Base-by-base conservation (phyloP, 129 eudicot genomes). In the Dittrichia graveolens region DNA sequence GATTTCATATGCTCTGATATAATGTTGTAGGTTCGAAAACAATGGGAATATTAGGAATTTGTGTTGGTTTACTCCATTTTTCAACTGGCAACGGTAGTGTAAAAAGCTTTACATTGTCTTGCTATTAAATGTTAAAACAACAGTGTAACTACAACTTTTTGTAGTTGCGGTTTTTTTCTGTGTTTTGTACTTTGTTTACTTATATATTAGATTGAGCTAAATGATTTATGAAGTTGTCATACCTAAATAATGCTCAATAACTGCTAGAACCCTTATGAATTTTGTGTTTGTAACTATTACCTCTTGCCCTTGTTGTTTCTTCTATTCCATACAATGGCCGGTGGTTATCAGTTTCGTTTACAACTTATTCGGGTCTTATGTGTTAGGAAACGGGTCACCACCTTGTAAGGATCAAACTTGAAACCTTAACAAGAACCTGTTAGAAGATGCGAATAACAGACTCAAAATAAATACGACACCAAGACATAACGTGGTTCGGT, bases 11-110 rank as follows among this genome's bases (percentile, higher is more conserved):
- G 57, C 34, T 58, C 59, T 72, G 18, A 44, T 74, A 52, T 52
- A 41, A 39, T 50, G 61, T 45, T 9, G 42, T 71, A 71, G 75
- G 19, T 18, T 2, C 19, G 13, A 8, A 13, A 19, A 43, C 41
- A 39, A 57, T 57, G 67, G 49, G 58, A 34, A 72, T 45, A 3
- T 45, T 58, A 45, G 77, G 59, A n/a, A 7, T 72, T 1, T 72
- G 31, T 72, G 76, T 57, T 5, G 64, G 47, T 67, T 13, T 24
- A 45, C 5, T 47, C 44, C 56, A 13, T 61, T 24, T n/a, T 61
- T 41, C 2, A 61, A 40, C 48, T 61, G 67, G 11, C 67, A 39
- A 19, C 13, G 47, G 68, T 62, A 14, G 31, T 62, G 13, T 62
- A 13, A 61, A n/a, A 56, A 56, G 60, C 41, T 61, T 61, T 19